Conservation (phyloP, 202 grass and related monocot genomes). For the Zoysia matrella region DNA sequence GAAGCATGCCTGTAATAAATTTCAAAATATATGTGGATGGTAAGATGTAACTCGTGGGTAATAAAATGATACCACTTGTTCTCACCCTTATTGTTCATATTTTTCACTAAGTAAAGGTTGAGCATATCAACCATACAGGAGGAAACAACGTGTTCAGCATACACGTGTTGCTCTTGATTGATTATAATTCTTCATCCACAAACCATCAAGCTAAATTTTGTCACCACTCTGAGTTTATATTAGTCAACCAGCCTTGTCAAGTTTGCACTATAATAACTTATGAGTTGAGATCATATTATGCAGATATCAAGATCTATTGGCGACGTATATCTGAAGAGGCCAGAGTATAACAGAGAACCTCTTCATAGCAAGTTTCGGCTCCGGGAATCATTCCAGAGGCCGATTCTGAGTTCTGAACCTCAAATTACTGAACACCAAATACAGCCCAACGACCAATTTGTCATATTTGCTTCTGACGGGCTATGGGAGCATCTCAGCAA, state of each 20-base stretch:
- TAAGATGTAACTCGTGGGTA: constrained; percentile 39
- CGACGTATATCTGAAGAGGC: neutral
- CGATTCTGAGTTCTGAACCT: constrained; percentile 89
- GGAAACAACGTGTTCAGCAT: constrained; percentile 10
- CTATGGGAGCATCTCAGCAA: constrained; percentile 93
- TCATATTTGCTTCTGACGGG: constrained; percentile 96
- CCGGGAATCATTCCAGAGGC: constrained; percentile 71
- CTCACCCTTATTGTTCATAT: neutral
- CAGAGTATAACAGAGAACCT: constrained; percentile 83
- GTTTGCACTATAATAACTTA: constrained; percentile 1
- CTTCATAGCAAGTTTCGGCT: constrained; percentile 81
- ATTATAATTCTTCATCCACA: neutral
- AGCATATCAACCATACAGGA: constrained; percentile 20
- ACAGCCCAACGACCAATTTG: constrained; percentile 77
- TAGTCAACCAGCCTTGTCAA: neutral
- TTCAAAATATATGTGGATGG: constrained; percentile 28
- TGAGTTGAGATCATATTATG: constrained; percentile 35
- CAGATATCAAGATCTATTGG: constrained; percentile 89
- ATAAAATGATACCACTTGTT: constrained; percentile 17
- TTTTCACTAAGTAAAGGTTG: constrained; percentile 36
- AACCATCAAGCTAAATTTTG: constrained; percentile 6
- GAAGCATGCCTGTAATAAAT: constrained; percentile 13
- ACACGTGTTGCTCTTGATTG: neutral
- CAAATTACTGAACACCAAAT: constrained; percentile 74
- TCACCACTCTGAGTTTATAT: neutral